phyloP scores from a whole-genome alignment of 805 yeast species.

The Starmerella potacharoeniae region DNA sequence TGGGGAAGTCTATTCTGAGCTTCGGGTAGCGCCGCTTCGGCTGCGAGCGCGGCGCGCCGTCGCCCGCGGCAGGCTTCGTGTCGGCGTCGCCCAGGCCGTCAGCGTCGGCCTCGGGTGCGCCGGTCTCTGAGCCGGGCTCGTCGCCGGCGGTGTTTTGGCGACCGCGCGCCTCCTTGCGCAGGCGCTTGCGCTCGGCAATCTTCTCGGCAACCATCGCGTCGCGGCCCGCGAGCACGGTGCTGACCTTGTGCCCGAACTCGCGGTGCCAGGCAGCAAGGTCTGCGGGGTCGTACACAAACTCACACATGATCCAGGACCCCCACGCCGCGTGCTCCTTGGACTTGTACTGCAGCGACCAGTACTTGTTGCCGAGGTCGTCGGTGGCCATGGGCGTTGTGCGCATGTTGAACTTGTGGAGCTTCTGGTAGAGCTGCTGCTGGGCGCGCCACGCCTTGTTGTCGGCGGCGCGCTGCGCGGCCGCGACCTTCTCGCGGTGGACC shows the following conservation, averaged over 20 bases:
- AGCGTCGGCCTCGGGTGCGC: neutral
- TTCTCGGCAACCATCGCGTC: slow-evolving; percentile 16
- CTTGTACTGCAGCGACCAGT: slow-evolving; percentile 31
- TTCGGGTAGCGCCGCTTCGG: slow-evolving; percentile 17
- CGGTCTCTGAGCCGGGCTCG: neutral
- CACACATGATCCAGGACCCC: slow-evolving; percentile 30
- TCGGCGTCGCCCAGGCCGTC: neutral
- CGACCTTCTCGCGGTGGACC: slow-evolving; percentile 24
- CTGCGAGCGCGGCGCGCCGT: neutral
- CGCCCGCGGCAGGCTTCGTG: neutral
- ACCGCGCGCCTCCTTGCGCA: slow-evolving; percentile 2
- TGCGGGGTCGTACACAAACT: slow-evolving; percentile 16
- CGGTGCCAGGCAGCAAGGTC: slow-evolving; percentile 8
- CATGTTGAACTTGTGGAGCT: slow-evolving; percentile 24
- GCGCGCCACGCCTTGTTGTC: slow-evolving; percentile 22
- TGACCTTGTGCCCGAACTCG: slow-evolving; percentile 11
- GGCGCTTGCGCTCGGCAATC: slow-evolving; percentile 8
- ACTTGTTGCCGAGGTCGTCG: slow-evolving; percentile 28
- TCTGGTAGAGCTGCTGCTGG: slow-evolving; percentile 25
- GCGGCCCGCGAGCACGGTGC: slow-evolving; percentile 6
- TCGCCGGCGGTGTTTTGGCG: neutral
- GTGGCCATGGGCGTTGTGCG: slow-evolving; percentile 29
- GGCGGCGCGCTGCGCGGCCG: slow-evolving; percentile 23
- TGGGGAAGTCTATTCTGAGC: slow-evolving; percentile 12
- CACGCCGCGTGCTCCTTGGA: slow-evolving; percentile 24